Base-by-base conservation (phyloP, 2,329 filamentous ascomycete genomes). In the Xenosphaeropsis pyriputrescens region DNA sequence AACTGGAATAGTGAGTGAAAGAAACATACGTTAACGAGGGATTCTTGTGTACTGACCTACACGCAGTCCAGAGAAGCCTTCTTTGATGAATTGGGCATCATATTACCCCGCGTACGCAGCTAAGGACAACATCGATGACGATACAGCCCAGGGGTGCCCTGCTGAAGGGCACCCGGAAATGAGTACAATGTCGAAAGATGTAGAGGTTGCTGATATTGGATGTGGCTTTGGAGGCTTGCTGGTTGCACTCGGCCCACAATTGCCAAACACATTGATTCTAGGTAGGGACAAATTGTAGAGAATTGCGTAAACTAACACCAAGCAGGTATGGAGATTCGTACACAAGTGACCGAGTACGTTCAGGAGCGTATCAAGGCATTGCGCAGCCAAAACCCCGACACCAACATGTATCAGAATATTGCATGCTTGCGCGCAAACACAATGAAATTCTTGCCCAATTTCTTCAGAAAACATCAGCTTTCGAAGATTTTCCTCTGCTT, bases 361-460 rank as follows among this genome's bases (percentile, higher is more conserved):
- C 76, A 85, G 57, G 83, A 93, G 47, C 80, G 86, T 52, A 84
- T 94, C 55, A 74, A 75, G 47, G 89, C 88, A 4, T 68, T 96
- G 14, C 77, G 91, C 4, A 63, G 66, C 11, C 78, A 88, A 52
- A 70, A 73, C 45, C 52, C 62, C 5, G 62, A 64, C 5, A 54
- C 56, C 18, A 58, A 61, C 36, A 58, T 64, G 34, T 96, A 85
- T 57, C 80, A 93, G 54, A 98, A 98, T 57, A 79, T 89, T 38
- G 78, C 82, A 26, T 93, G 85, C 54, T 66, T 98, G 35, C 79
- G 91, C 44, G 84, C 85, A 47, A 98, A 98, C 63, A 85, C 85
- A 5, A 98, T 98, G 91, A 98, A 98, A 58, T 98, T 96, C 59
- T 67, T 98, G n/a, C 89, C 93, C 44, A 96, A 98, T 56, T 94